Percentiles rank a stretch among this genome's conserved stretches.
Conservation (phyloP, 2,329 filamentous ascomycete genomes). For the Zarea fungicola region DNA sequence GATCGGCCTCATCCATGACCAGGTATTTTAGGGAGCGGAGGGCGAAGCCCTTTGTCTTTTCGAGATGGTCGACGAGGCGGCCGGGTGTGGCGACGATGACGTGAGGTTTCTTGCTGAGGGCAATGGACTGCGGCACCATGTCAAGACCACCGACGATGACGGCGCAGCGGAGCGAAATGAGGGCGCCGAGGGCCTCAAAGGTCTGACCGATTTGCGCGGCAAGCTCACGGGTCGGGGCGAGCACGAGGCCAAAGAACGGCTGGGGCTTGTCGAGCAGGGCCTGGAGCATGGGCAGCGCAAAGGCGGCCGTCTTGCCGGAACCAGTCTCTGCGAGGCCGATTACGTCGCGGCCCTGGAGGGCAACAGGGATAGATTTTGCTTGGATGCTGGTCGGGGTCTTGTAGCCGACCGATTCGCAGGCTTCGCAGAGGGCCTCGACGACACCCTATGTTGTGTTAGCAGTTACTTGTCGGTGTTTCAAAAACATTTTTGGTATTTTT, state of each 20-base stretch:
- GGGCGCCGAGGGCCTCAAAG: slow-evolving; percentile 80
- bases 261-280: slow-evolving; percentile 84
- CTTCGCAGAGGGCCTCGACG: slow-evolving; percentile 82
- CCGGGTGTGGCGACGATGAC: slow-evolving; percentile 90
- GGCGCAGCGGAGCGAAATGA: slow-evolving; percentile 81
- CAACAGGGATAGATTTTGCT: slow-evolving; percentile 73
- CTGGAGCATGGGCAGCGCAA: slow-evolving; percentile 88
- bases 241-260: slow-evolving; percentile 77
- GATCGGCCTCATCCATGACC: slow-evolving; percentile 92
- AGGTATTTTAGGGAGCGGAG: slow-evolving; percentile 77
- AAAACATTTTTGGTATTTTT: background rate
- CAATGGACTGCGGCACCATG: slow-evolving; percentile 87
- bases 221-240: slow-evolving; percentile 89
- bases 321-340: slow-evolving; percentile 95
- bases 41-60: slow-evolving; percentile 95
- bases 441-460: slow-evolving; percentile 55
- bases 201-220: slow-evolving; percentile 85
- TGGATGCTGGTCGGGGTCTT: slow-evolving; percentile 87
- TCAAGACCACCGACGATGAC: slow-evolving; percentile 92
- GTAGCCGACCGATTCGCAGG: slow-evolving; percentile 77
- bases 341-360: slow-evolving; percentile 75
- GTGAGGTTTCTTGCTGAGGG: slow-evolving; percentile 92
- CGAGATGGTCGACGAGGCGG: slow-evolving; percentile 81
- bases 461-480: too few species aligned
- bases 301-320: slow-evolving; percentile 92